Evolutionary conservation across 768 basidiomycete genomes (phyloP), one percentile per base, ranked within the genome.

Genomic region (Boletus rufocinnamomeus): DNA sequence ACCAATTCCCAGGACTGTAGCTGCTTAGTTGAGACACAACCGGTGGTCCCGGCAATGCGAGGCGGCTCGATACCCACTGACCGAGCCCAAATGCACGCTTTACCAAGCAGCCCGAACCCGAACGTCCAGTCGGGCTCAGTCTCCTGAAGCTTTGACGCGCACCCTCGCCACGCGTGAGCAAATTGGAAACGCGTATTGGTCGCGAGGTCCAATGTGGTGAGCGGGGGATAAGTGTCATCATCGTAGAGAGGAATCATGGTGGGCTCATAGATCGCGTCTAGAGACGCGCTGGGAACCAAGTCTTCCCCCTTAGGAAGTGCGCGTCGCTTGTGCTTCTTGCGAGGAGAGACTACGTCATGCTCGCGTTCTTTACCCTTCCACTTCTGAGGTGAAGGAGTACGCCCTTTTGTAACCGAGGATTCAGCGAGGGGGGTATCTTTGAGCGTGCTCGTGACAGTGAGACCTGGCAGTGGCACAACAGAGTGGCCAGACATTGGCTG

Each of bases 171-270:
- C 32, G 51, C 48, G 7, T 59, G 54, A 51, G 61, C 54, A 44
- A 71, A 71, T 4, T 60, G 56, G 38, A 71, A 71, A 25, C 70
- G 70, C 11, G 69, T 43, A 41, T 72, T 71, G 34, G 38, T 51
- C 3, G 30, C 45, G 23, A 71, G 60, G 40, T 59, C 62, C 28
- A 49, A 30, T n/a, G 58, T 4, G 14, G 60, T 57, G 32, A 70
- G 59, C 11, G 54, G 58, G 21, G 68, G 62, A 47, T 63, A 63
- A 6, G 30, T 28, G 25, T 72, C 66, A 0, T 58, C 57, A 5
- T 66, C 56, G 2, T 50, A 1, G 14, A 71, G 59, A 27, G 64
- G 66, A 11, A 72, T 50, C 16, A 47, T 13, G 3, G 27, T 48
- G 23, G 50, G 54, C 21, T 52, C 46, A 28, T 61, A 59, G 32